Conservation (phyloP, 148 eudicot genomes). For the Euryodendron excelsum region DNA sequence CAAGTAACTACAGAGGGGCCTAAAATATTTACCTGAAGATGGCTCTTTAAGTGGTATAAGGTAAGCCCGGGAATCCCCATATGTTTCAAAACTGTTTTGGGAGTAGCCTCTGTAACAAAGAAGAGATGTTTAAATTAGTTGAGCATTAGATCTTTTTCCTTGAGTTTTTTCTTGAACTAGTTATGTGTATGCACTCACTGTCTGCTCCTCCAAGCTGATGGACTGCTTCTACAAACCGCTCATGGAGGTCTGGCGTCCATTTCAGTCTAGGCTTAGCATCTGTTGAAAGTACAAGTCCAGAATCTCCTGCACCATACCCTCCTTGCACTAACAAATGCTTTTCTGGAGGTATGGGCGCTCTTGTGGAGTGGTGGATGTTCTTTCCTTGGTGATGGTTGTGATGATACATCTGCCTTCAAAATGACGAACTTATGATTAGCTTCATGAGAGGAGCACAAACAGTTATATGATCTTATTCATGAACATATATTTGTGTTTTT, state of each 20-base stretch:
- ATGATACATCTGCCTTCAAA: constrained; percentile 50
- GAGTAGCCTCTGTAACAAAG: constrained; percentile 78
- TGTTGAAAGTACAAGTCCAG: constrained; percentile 86
- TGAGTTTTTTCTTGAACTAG: background rate
- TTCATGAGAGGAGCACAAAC: constrained; percentile 20
- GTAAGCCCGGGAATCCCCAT: constrained; percentile 96
- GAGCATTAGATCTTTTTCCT: background rate
- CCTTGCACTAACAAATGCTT: constrained; percentile 76
- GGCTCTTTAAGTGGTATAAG: constrained; percentile 91
- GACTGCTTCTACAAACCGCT: constrained; percentile 81
- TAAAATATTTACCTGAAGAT: constrained; percentile 70
- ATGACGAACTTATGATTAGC: constrained; percentile 25
- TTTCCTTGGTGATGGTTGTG: constrained; percentile 54
- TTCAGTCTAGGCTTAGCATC: constrained; percentile 90
- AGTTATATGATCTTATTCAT: background rate
- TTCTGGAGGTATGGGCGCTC: constrained; percentile 58
- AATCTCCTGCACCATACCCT: constrained; percentile 54
- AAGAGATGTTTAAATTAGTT: constrained; percentile 19
- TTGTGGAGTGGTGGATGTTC: constrained; percentile 49
- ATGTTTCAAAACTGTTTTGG: constrained; percentile 84
- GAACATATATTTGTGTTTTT: background rate
- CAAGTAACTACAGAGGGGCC: background rate
- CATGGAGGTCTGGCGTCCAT: constrained; percentile 94
- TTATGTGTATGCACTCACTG: constrained; percentile 44
- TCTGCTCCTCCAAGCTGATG: constrained; percentile 97